Conservation (phyloP, 2,329 filamentous ascomycete genomes). For the Fusarium acutatum region DNA sequence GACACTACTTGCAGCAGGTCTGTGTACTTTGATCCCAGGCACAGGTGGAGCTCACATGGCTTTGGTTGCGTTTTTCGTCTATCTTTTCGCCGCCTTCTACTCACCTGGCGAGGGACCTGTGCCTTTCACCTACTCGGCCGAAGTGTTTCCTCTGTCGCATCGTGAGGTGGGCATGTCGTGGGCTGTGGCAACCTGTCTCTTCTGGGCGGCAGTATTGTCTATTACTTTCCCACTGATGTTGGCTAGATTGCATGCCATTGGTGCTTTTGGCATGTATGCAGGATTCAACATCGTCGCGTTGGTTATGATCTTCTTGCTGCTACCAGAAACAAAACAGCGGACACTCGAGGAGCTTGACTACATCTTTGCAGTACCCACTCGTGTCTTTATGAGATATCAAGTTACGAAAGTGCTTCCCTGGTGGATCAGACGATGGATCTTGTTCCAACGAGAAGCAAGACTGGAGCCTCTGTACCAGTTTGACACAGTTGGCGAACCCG, state of each 20-base stretch:
- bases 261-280: slow-evolving; percentile 64
- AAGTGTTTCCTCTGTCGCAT: slow-evolving; percentile 76
- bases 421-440: slow-evolving; percentile 66
- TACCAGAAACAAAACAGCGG: slow-evolving; percentile 68
- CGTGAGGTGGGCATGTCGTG: slow-evolving; percentile 77
- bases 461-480: slow-evolving; percentile 56
- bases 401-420: slow-evolving; percentile 64
- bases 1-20: slow-evolving; percentile 51
- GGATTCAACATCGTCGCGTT: slow-evolving; percentile 64
- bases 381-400: slow-evolving; percentile 66
- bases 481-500: slow-evolving; percentile 46
- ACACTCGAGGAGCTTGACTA: slow-evolving; percentile 66
- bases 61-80: slow-evolving; percentile 66
- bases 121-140: slow-evolving; percentile 73
- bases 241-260: slow-evolving; percentile 52
- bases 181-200: slow-evolving; percentile 72
- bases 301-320: slow-evolving; percentile 63
- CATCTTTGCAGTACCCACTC: slow-evolving; percentile 67
- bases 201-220: slow-evolving; percentile 67
- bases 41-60: slow-evolving; percentile 44
- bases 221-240: slow-evolving; percentile 71
- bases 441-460: slow-evolving; percentile 55
- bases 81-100: slow-evolving; percentile 62
- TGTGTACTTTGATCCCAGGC: slow-evolving; percentile 62
- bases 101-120: slow-evolving; percentile 69